A percentile compares a stretch with the other conserved stretches of the same genome.
These are phyloP conservation scores for Arachis stenosperma DNA, from an alignment of 306 rosid genomes.

Conservation along the genomic window DNA sequence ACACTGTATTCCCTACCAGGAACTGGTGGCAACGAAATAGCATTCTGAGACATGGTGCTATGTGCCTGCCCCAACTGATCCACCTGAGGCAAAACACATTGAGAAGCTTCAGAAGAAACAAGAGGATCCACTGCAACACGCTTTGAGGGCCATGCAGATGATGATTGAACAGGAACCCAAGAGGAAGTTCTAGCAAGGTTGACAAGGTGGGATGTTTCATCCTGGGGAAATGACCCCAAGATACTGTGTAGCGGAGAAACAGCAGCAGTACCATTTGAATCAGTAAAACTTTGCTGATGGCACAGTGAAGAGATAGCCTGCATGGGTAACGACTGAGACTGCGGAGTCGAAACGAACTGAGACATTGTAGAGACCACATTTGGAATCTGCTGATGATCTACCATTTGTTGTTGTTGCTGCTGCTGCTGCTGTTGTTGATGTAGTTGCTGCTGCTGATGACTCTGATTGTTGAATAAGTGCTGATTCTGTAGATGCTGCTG, in stretches of 20 bases:
- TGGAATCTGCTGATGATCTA: conserved; percentile 72
- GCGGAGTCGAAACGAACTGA: conserved; percentile 70
- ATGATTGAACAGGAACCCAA: conserved; percentile 57
- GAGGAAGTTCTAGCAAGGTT: conserved; percentile 59
- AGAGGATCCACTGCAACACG: conserved; percentile 86
- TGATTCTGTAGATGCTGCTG: conserved; percentile 73
- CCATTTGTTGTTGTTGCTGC: conserved; percentile 52
- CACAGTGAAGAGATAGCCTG: conserved; percentile 70
- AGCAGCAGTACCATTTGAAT: conserved; percentile 62
- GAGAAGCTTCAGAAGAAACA: conserved; percentile 70
- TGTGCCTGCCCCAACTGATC: conserved; percentile 77
- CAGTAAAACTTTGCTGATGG: conserved; percentile 76
- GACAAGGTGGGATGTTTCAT: conserved; percentile 76
- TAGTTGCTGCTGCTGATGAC: conserved; percentile 25
- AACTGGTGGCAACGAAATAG: conserved; percentile 82
- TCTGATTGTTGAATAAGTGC: conserved; percentile 56
- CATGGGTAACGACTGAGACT: conserved; percentile 64
- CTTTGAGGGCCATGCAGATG: conserved; percentile 79
- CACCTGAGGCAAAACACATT: conserved; percentile 65
- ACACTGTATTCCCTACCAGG: conserved; percentile 89
- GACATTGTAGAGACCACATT: conserved; percentile 63
- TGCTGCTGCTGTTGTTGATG: not conserved
- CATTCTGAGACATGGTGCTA: conserved; percentile 54
- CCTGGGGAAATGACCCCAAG: conserved; percentile 76
- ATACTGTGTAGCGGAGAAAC: conserved; percentile 83